Evolutionary conservation across 495 filamentous ascomycete species (phyloP).

Genomic region (Penicillium desertorum): DNA sequence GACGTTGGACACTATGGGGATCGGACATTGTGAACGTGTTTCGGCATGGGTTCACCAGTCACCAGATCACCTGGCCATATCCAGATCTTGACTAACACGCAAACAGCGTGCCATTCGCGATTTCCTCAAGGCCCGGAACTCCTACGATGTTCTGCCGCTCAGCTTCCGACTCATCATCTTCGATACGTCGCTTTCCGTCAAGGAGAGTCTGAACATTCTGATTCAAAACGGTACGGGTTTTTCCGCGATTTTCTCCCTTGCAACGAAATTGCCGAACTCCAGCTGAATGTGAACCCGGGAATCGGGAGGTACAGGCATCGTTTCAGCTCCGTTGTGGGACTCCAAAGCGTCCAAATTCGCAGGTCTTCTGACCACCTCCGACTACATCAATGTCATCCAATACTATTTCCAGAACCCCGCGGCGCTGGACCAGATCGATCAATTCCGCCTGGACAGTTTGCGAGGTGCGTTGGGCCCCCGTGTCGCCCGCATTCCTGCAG

Average conservation of each 20-base stretch:
- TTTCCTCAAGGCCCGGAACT: slow-evolving; percentile 94
- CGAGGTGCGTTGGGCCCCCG: slow-evolving; percentile 58
- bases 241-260: background rate
- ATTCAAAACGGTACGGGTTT: slow-evolving; percentile 82
- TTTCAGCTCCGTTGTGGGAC: slow-evolving; percentile 97
- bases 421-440: slow-evolving; percentile 81
- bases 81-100: slow-evolving; percentile 38
- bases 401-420: slow-evolving; percentile 99
- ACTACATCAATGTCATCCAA: slow-evolving; percentile 98
- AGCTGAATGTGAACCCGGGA: slow-evolving; percentile 26
- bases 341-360: slow-evolving; percentile 92
- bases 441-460: slow-evolving; percentile 90
- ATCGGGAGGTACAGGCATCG: slow-evolving; percentile 69
- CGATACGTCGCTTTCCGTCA: slow-evolving; percentile 91
- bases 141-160: slow-evolving; percentile 97
- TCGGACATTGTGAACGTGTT: slow-evolving; percentile 21
- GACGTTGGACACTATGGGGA: slow-evolving; percentile 11
- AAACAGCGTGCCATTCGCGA: slow-evolving; percentile 82
- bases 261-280: background rate
- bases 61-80: slow-evolving; percentile 14
- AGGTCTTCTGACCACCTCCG: slow-evolving; percentile 88
- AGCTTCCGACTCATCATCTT: slow-evolving; percentile 95
- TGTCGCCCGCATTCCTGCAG: background rate
- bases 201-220: slow-evolving; percentile 93
- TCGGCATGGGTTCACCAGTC: slow-evolving; percentile 14